Conservation (phyloP, 2,329 filamentous ascomycete genomes). For the Cladophialophora bantiana region DNA sequence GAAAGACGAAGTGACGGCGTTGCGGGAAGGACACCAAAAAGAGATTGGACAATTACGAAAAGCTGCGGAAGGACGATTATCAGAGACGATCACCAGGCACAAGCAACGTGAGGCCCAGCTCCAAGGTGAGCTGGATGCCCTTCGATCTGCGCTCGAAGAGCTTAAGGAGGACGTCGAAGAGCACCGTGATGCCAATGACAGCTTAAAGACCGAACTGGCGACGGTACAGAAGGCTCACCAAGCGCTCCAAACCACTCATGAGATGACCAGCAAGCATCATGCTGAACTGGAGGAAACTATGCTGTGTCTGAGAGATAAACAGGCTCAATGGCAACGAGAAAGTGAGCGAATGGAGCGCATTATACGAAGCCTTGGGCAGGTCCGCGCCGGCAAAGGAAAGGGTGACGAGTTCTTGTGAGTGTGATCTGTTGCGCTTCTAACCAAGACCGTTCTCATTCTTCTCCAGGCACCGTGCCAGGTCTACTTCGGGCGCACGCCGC, state of each 20-base stretch:
- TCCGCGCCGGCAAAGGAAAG: conserved; percentile 58
- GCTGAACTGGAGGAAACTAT: conserved; percentile 29
- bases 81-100: conserved; percentile 48
- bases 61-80: conserved; percentile 44
- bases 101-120: conserved; percentile 44
- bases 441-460: conserved; percentile 17
- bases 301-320: conserved; percentile 53
- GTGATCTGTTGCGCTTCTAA: conserved; percentile 38
- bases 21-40: conserved; percentile 24
- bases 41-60: conserved; percentile 34
- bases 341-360: conserved; percentile 59
- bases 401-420: conserved; percentile 60
- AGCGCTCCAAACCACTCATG: conserved; percentile 29
- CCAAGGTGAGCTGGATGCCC: conserved; percentile 32
- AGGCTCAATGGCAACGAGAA: conserved; percentile 59
- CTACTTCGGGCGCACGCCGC: conserved; percentile 16
- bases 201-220: conserved; percentile 33
- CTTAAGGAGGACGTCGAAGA: conserved; percentile 38
- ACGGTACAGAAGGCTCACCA: conserved; percentile 31
- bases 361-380: conserved; percentile 57
- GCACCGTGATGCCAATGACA: conserved; percentile 26
- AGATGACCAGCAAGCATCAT: conserved; percentile 35
- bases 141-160: conserved; percentile 36
- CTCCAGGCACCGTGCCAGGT: not conserved
- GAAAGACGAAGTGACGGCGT: conserved; percentile 23